Base-by-base conservation (phyloP, 192 early-diverging fungal genomes). In the Oehlia diaphana region DNA sequence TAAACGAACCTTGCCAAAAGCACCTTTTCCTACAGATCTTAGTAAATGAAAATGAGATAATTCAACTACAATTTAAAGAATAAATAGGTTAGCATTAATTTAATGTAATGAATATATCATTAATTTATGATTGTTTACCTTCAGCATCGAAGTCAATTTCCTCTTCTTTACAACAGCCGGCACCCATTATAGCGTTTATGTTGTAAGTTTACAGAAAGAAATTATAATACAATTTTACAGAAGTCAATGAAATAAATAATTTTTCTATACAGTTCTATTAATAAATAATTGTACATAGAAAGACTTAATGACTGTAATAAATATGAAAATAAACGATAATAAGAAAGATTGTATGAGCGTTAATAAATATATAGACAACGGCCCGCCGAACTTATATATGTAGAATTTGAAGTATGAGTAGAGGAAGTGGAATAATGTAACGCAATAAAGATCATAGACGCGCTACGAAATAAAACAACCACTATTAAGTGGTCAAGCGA, bases 1-100 rank as follows among this genome's bases (percentile, higher is more conserved):
- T 12, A 62, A 58, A 28, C 4, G 9, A 78, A 93, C 95, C 88
- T 97, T 99, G 73, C 97, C 97, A 83, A 99, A 98, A 5, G 96
- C 95, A 2, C 97, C 97, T 78, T 96, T 95, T 8, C 97, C 97
- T 49, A 99, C 95, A 9, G 92, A 92, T 39, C 96, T 90, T 49
- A 97, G 84, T 50, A 99, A 90, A 76, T 94, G 91, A 82, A 99
- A 99, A 82, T 99, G 95, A 66, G 89, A 87, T 44, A 98, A 87
- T 72, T 94, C 93, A 64, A 94, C 93, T 94, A 72, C 1, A 77
- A 21, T 19, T 33, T 19, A 73, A 79, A 37, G 35, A 75, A 3
- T 14, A 33, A 75, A 75, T 53, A 63, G 23, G 14, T 63, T 37
- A 63, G 9, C 35, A 39, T 39, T 70, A 16, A 37, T 39, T 35